Conservation (phyloP, 345 rosid species). For the Murraya koenigii region DNA sequence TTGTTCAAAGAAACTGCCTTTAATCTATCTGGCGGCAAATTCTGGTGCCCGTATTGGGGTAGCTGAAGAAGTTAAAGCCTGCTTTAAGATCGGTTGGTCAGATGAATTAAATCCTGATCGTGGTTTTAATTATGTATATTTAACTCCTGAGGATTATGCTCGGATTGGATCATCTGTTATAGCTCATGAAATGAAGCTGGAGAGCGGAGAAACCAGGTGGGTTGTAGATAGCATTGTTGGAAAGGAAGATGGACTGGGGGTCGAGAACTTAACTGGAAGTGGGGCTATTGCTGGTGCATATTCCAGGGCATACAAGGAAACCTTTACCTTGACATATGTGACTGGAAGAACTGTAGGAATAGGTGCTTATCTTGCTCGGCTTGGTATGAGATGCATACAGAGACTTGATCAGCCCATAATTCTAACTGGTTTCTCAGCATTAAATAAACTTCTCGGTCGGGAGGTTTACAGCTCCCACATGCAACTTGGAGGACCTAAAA, state of each 20-base stretch:
- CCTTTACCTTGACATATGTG: conserved; percentile 90
- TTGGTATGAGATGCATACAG: conserved; percentile 99
- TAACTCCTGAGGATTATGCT: conserved; percentile 73
- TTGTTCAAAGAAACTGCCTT: conserved; percentile 79
- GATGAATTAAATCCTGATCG: conserved; percentile 83
- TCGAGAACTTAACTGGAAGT: conserved; percentile 93
- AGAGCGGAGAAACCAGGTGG: conserved; percentile 82
- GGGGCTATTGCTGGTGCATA: conserved; percentile 99
- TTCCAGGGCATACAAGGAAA: conserved; percentile 95
- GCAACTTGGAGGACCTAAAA: conserved; percentile 99
- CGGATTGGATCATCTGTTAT: conserved; percentile 75
- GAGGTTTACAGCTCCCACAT: conserved; percentile 99
- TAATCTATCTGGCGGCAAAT: conserved; percentile 96
- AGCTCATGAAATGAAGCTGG: conserved; percentile 80
- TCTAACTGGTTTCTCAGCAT: conserved; percentile 94
- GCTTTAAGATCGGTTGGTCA: conserved; percentile 95
- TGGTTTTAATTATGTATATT: conserved; percentile 87
- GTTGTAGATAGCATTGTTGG: conserved; percentile 93
- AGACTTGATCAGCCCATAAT: conserved; percentile 98
- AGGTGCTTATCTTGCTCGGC: conserved; percentile 98
- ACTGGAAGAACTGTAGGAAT: conserved; percentile 97
- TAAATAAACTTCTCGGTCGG: conserved; percentile 97
- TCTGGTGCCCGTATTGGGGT: conserved; percentile 98
- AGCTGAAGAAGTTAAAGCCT: conserved; percentile 90
- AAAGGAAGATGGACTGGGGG: conserved; percentile 95